phyloP scores from a whole-genome alignment of 2,329 filamentous ascomycete genomes.

The Fusarium sororula region DNA sequence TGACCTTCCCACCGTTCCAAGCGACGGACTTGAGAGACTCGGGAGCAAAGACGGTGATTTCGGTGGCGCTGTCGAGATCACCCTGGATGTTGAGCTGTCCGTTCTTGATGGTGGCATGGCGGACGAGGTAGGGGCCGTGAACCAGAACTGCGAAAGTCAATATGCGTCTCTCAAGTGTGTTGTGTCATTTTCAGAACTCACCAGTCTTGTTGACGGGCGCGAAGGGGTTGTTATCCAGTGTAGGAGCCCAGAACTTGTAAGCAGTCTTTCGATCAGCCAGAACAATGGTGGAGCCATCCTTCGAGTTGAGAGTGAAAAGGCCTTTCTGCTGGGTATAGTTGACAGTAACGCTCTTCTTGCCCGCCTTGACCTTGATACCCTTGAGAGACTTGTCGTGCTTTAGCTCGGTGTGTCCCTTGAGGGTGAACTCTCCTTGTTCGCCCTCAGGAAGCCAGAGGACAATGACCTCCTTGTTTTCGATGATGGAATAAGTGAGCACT shows the following conservation, averaged over 20 bases:
- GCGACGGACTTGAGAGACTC: constrained; percentile 54
- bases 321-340: constrained; percentile 61
- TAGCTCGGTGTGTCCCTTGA: constrained; percentile 48
- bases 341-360: constrained; percentile 52
- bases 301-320: constrained; percentile 56
- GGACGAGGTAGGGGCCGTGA: constrained; percentile 62
- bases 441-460: constrained; percentile 64
- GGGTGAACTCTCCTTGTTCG: constrained; percentile 63
- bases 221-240: constrained; percentile 57
- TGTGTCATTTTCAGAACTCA: constrained; percentile 29
- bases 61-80: constrained; percentile 53
- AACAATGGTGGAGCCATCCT: constrained; percentile 58
- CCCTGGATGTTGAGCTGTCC: constrained; percentile 54
- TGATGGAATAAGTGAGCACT: constrained; percentile 59
- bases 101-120: constrained; percentile 51
- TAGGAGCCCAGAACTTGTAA: constrained; percentile 66
- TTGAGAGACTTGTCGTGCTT: constrained; percentile 46
- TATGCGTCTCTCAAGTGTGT: fast-evolving
- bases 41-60: constrained; percentile 59
- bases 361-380: constrained; percentile 52
- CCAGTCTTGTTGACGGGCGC: constrained; percentile 56
- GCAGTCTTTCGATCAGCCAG: constrained; percentile 63
- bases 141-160: constrained; percentile 53
- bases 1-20: constrained; percentile 58
- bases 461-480: constrained; percentile 58